phyloP scores from a whole-genome alignment of 768 basidiomycete genomes.

The Amanita rubescens region DNA sequence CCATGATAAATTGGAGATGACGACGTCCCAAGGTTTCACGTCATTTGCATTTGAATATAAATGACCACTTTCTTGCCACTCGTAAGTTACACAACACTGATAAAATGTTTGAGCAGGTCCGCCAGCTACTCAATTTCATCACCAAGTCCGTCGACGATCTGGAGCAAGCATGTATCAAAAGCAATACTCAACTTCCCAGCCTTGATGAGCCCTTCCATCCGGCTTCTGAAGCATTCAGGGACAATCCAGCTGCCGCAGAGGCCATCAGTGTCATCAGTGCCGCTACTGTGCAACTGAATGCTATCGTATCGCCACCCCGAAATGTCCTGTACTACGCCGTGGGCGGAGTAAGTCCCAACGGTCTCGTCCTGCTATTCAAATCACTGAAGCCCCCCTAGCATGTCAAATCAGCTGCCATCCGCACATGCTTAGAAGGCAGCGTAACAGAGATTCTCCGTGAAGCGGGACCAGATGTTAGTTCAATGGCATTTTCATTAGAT shows the following conservation, averaged over 20 bases:
- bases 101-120: background rate
- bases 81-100: too few relatives aligned
- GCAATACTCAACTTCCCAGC: conserved; percentile 12
- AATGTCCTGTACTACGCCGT: conserved; percentile 10
- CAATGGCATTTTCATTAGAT: background rate
- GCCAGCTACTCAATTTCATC: conserved; percentile 2
- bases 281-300: conserved; percentile 19
- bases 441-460: conserved; percentile 26
- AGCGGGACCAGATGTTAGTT: conserved; percentile 21
- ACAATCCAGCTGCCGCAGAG: conserved; percentile 12
- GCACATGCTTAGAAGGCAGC: conserved; percentile 16
- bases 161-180: conserved; percentile 8
- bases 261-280: conserved; percentile 14
- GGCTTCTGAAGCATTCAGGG: conserved; percentile 16
- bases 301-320: conserved; percentile 14
- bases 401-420: conserved; percentile 18
- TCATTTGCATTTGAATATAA: too few relatives aligned
- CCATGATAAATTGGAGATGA: too few relatives aligned
- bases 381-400: conserved; percentile 9
- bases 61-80: too few relatives aligned
- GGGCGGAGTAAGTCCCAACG: conserved; percentile 7
- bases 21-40: too few relatives aligned
- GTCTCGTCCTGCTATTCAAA: background rate
- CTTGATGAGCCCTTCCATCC: conserved; percentile 16
- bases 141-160: conserved; percentile 1